Evolutionary conservation across 2,329 filamentous ascomycete genomes (phyloP), one percentile per base, ranked within the genome.

Genomic region (Myriosclerotinia duriaeana): DNA sequence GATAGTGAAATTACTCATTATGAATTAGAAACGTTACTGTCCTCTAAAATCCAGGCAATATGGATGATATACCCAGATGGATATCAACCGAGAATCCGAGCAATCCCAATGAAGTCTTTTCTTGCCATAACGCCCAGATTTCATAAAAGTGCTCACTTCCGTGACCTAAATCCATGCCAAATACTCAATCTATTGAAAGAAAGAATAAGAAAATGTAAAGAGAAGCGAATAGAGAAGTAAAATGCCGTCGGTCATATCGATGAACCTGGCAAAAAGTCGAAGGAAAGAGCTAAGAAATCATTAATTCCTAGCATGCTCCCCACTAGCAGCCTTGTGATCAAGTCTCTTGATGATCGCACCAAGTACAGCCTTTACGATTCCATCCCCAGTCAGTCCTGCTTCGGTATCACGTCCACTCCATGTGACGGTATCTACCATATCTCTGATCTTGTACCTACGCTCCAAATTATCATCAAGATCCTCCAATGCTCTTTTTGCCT

Each of bases 351-450:
- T 86, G 11, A 97, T 90, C 0, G 88, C 85, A 3, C 93, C 93
- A 5, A 97, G 81, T 0, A 96, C 90, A 38, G 87, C 86, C 79
- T 97, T 98, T 68, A 97, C 78, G 53, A 97, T 89, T 0, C 84
- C 87, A 2, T 91, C 86, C 0, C 83, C 89, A 0, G 86, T 88
- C 55, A 97, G 80, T 9, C 71, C 72, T 7, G 75, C 69, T 11
- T 79, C 68, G 22, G 64, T 66, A 38, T 59, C 30, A 5, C 74
- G 79, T 1, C 81, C 82, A 30, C 81, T 85, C 83, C 90, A 97
- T 0, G 90, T 89, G 44, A 93, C 89, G 0, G 93, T 96, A 78
- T 98, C 94, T 20, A 97, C 92, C 74, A 98, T 97, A 78, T 98
- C 94, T 22, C 94, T 82, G 20, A 94, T 76, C 17, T 83, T 81